Conservation (phyloP, 768 basidiomycete species). For the Lyophyllum shimeji region DNA sequence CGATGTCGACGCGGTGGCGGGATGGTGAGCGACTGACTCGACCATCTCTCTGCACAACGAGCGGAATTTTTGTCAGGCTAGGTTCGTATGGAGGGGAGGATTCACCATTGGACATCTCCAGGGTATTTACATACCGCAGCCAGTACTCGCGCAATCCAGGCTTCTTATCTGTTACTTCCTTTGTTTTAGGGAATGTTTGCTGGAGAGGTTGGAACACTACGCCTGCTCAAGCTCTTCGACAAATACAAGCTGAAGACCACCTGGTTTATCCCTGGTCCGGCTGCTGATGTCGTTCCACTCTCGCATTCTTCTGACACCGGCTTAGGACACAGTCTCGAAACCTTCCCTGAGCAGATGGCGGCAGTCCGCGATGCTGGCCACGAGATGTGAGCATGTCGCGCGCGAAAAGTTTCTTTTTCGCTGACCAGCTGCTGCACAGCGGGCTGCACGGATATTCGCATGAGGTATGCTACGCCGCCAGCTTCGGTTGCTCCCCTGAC, state of each 20-base stretch:
- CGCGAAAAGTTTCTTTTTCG: neutral
- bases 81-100: constrained; percentile 79
- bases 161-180: neutral
- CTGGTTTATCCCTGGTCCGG: constrained; percentile 72
- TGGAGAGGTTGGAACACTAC: constrained; percentile 69
- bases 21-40: constrained; percentile 46
- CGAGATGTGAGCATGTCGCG: constrained; percentile 48
- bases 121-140: too few species aligned
- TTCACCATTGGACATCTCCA: constrained; percentile 66
- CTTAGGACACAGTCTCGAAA: constrained; percentile 69
- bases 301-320: neutral
- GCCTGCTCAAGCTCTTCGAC: constrained; percentile 68
- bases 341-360: constrained; percentile 70
- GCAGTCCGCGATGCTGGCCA: constrained; percentile 72
- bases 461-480: constrained; percentile 38
- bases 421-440: constrained; percentile 25
- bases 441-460: constrained; percentile 74
- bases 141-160: neutral
- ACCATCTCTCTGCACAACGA: neutral
- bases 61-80: constrained; percentile 37
- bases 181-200: constrained; percentile 66
- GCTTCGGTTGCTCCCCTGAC: neutral
- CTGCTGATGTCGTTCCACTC: neutral
- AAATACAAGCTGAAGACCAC: constrained; percentile 69
- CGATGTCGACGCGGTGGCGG: constrained; percentile 77